Conservation (phyloP, 2,329 filamentous ascomycete genomes). For the Aspergillus unguis region DNA sequence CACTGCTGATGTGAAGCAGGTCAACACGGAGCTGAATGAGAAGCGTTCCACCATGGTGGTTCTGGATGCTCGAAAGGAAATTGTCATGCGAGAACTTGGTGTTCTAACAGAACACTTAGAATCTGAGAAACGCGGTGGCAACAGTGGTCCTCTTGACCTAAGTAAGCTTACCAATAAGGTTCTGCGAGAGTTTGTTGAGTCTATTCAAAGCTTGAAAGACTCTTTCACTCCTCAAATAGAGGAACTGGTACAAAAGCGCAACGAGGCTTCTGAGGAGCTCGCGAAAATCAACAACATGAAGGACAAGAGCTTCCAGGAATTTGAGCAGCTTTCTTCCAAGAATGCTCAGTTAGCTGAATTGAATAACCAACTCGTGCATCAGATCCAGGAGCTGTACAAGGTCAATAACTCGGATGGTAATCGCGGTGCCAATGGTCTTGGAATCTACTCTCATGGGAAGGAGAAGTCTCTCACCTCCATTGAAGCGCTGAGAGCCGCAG, state of each 20-base stretch:
- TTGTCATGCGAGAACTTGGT: slow-evolving; percentile 89
- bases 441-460: slow-evolving; percentile 59
- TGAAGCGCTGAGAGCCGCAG: slow-evolving; percentile 44
- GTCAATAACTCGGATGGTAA: slow-evolving; percentile 55
- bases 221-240: slow-evolving; percentile 73
- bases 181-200: slow-evolving; percentile 60
- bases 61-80: slow-evolving; percentile 88
- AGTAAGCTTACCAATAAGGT: slow-evolving; percentile 64
- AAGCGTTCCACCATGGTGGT: slow-evolving; percentile 95
- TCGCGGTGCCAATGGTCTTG: slow-evolving; percentile 52
- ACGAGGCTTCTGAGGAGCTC: slow-evolving; percentile 80
- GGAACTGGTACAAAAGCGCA: slow-evolving; percentile 83
- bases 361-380: slow-evolving; percentile 92
- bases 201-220: slow-evolving; percentile 70
- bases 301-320: slow-evolving; percentile 90
- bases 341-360: slow-evolving; percentile 91
- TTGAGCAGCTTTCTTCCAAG: slow-evolving; percentile 89
- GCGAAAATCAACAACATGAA: slow-evolving; percentile 77
- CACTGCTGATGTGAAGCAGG: slow-evolving; percentile 63
- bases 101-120: slow-evolving; percentile 85
- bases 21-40: slow-evolving; percentile 83
- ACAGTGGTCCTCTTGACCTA: slow-evolving; percentile 74
- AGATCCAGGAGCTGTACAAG: slow-evolving; percentile 91
- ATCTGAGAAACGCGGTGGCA: slow-evolving; percentile 71
- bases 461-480: slow-evolving; percentile 48